phyloP scores from a whole-genome alignment of 2,329 filamentous ascomycete species.

The Colletotrichum salicis region DNA sequence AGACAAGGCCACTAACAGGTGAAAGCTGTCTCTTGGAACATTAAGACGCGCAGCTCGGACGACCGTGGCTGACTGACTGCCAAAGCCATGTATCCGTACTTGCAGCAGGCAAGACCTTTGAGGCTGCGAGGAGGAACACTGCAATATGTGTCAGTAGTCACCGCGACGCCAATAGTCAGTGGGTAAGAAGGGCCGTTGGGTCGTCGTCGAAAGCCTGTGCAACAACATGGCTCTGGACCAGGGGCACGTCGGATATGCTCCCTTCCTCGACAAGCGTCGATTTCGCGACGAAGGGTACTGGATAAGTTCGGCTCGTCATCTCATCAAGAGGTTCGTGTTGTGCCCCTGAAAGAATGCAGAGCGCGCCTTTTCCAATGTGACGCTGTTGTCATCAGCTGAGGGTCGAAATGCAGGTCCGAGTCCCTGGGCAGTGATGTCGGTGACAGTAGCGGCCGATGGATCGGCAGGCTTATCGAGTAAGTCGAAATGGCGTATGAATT shows the following conservation, averaged over 20 bases:
- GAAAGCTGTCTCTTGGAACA: conserved; percentile 22
- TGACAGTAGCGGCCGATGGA: conserved; percentile 9
- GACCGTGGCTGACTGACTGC: conserved; percentile 2
- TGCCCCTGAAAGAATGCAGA: conserved; percentile 22
- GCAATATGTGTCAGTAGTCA: not conserved
- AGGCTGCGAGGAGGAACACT: conserved; percentile 4
- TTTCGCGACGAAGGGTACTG: conserved; percentile 18
- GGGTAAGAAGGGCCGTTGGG: not conserved
- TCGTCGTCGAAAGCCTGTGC: conserved; percentile 18
- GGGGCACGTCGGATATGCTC: conserved; percentile 13
- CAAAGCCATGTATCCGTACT: not conserved
- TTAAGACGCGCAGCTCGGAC: conserved; percentile 23
- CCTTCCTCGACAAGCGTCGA: conserved; percentile 28
- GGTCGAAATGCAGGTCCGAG: conserved; percentile 23
- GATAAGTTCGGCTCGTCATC: conserved; percentile 27
- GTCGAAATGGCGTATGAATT: not conserved
- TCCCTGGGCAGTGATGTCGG: conserved; percentile 18
- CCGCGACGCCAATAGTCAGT: conserved; percentile 3
- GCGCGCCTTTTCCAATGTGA: conserved; percentile 12
- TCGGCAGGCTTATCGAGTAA: not conserved
- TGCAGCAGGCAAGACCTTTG: conserved; percentile 21
- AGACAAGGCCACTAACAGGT: conserved; percentile 21
- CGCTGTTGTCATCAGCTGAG: conserved; percentile 26
- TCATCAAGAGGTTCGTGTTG: conserved; percentile 29
- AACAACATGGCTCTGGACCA: conserved; percentile 15